Evolutionary conservation across 805 yeast genomes (phyloP).

Genomic region (Teunomyces stri): DNA sequence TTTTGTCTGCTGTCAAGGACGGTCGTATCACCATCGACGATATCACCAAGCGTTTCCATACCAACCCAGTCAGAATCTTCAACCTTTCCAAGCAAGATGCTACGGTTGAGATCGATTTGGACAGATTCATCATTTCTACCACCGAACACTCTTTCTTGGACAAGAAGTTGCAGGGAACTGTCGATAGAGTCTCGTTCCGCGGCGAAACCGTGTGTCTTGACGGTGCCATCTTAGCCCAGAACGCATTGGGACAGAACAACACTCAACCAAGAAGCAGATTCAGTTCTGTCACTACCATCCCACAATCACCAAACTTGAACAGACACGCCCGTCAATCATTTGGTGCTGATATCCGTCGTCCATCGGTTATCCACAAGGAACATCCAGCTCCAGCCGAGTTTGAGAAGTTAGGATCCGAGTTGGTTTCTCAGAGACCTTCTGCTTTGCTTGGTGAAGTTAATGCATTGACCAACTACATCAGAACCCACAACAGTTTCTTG

Average conservation of each 20-base stretch:
- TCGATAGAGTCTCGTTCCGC: conserved; percentile 81
- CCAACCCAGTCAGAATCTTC: conserved; percentile 79
- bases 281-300: conserved; percentile 26
- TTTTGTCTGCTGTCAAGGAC: conserved; percentile 74
- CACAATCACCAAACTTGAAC: conserved; percentile 32
- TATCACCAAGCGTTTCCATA: conserved; percentile 69
- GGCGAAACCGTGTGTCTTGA: conserved; percentile 82
- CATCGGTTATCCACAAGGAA: conserved; percentile 34
- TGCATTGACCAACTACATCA: conserved; percentile 73
- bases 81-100: conserved; percentile 80
- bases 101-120: conserved; percentile 77
- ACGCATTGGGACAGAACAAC: conserved; percentile 61
- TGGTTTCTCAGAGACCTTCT: conserved; percentile 73
- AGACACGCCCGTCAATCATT: conserved; percentile 37
- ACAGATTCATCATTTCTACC: conserved; percentile 53
- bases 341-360: conserved; percentile 32
- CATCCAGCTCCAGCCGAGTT: conserved; percentile 42
- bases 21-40: conserved; percentile 72
- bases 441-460: conserved; percentile 73
- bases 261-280: conserved; percentile 44
- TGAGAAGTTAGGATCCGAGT: conserved; percentile 56
- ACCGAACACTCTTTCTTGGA: conserved; percentile 41
- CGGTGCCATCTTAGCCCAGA: conserved; percentile 62
- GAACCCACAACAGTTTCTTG: conserved; percentile 85
- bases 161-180: conserved; percentile 65